These are phyloP conservation scores for Penicillium psychrofluorescens DNA, from an alignment of 495 filamentous ascomycete species.

Conservation along the genomic window DNA sequence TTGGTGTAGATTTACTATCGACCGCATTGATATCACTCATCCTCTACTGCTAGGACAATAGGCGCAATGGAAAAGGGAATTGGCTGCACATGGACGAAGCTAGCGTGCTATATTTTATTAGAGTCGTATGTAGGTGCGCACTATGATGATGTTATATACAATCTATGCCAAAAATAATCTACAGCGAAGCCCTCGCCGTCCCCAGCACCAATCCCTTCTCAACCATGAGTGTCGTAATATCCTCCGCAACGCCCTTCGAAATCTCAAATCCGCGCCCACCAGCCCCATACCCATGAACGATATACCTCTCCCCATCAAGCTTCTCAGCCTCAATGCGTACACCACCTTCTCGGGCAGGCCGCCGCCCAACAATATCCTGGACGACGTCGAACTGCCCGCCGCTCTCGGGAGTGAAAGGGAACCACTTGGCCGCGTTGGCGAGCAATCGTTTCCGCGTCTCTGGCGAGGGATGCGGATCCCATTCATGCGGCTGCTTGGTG, in stretches of 20 bases:
- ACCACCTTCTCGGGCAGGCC: slow-evolving; percentile 38
- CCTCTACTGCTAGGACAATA: too few species aligned
- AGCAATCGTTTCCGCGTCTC: slow-evolving; percentile 44
- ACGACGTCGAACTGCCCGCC: slow-evolving; percentile 36
- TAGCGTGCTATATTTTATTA: too few species aligned
- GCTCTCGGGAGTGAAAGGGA: slow-evolving; percentile 32
- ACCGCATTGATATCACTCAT: too few species aligned
- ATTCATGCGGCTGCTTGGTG: slow-evolving; percentile 53
- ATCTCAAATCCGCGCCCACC: slow-evolving; percentile 52
- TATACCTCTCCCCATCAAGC: slow-evolving; percentile 11
- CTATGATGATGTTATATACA: too few species aligned
- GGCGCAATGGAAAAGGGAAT: too few species aligned
- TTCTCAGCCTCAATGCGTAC: slow-evolving; percentile 35
- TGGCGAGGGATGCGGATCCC: slow-evolving; percentile 39
- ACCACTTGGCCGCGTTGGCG: slow-evolving; percentile 34
- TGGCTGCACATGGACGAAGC: too few species aligned
- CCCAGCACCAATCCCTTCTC: slow-evolving; percentile 16
- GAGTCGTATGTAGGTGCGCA: too few species aligned
- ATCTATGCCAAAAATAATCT: neutral
- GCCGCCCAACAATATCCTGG: slow-evolving; percentile 37
- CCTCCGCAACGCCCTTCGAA: slow-evolving; percentile 36
- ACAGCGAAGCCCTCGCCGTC: slow-evolving; percentile 19
- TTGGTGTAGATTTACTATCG: too few species aligned
- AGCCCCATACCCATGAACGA: slow-evolving; percentile 59
- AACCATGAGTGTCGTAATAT: slow-evolving; percentile 25